Percentiles rank a stretch among this genome's conserved stretches.
Evolutionary conservation across 352 stramenopile genomes (phyloP).

Genomic region (Hyaloperonospora brassicae): DNA sequence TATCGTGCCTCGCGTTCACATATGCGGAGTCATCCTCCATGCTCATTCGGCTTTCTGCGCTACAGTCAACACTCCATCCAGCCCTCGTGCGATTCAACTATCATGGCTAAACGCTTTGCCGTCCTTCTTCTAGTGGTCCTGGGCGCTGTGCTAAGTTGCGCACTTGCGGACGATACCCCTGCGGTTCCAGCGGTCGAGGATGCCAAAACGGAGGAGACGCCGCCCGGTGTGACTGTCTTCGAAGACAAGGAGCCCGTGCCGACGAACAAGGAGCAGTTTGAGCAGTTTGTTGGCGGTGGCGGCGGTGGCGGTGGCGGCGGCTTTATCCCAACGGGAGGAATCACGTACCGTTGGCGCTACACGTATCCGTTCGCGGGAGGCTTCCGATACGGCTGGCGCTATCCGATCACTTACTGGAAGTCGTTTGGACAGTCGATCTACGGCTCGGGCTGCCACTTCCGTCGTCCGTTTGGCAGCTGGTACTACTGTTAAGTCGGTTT

Average conservation of each 20-base stretch:
- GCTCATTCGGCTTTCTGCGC: slow-evolving; percentile 23
- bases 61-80: slow-evolving; percentile 11
- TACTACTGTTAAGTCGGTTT: slow-evolving; percentile 33
- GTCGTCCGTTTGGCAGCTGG: slow-evolving; percentile 23
- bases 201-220: slow-evolving; percentile 11
- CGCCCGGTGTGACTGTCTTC: slow-evolving; percentile 21
- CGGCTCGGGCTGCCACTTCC: slow-evolving; percentile 23
- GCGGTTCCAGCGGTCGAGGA: slow-evolving; percentile 2
- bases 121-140: slow-evolving; percentile 21
- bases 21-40: neutral
- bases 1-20: neutral
- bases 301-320: too few species aligned
- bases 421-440: slow-evolving; percentile 24
- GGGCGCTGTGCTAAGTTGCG: slow-evolving; percentile 21
- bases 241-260: slow-evolving; percentile 20
- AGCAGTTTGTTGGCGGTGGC: slow-evolving; percentile 18
- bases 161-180: slow-evolving; percentile 18
- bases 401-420: slow-evolving; percentile 37
- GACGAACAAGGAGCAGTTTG: slow-evolving; percentile 17
- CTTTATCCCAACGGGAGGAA: slow-evolving; percentile 26
- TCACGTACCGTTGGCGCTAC: slow-evolving; percentile 31
- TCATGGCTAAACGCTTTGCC: slow-evolving; percentile 24
- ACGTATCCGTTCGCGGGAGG: slow-evolving; percentile 17
- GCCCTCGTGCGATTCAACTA: slow-evolving; percentile 5
- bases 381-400: slow-evolving; percentile 33